These are phyloP conservation scores for Aspergillus piperis DNA, from an alignment of 2,329 filamentous ascomycete genomes.

Conservation along the genomic window DNA sequence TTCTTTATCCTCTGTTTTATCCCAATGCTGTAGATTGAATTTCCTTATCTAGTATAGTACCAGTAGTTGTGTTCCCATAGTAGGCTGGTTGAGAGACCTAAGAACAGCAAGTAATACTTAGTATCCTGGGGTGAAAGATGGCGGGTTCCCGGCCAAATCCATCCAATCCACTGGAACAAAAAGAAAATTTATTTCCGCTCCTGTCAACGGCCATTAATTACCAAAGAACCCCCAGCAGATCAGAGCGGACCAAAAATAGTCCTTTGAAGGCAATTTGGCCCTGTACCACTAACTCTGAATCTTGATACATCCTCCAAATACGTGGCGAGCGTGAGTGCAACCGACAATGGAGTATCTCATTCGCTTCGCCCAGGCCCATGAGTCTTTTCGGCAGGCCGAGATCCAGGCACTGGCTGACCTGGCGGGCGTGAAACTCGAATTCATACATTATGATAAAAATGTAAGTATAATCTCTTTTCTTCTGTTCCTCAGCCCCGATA, in stretches of 20 bases:
- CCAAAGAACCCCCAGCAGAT: neutral
- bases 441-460: constrained; percentile 72
- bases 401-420: constrained; percentile 75
- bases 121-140: neutral
- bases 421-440: constrained; percentile 65
- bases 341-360: constrained; percentile 74
- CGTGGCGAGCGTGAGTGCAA: neutral
- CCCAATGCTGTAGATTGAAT: no score
- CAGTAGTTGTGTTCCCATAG: neutral
- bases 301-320: neutral
- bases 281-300: neutral
- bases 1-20: no score
- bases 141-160: constrained; percentile 1
- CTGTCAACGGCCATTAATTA: neutral
- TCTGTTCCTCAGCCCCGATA: constrained; percentile 2
- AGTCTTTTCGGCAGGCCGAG: constrained; percentile 86
- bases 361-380: constrained; percentile 84
- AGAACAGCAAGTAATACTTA: no score
- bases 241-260: neutral
- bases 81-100: no score
- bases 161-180: constrained; percentile 9
- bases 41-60: neutral
- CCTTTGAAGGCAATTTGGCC: no score
- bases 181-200: constrained; percentile 13
- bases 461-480: constrained; percentile 53